These are phyloP conservation scores for Barbarea vulgaris DNA, from an alignment of 345 rosid genomes.

Conservation along the genomic window DNA sequence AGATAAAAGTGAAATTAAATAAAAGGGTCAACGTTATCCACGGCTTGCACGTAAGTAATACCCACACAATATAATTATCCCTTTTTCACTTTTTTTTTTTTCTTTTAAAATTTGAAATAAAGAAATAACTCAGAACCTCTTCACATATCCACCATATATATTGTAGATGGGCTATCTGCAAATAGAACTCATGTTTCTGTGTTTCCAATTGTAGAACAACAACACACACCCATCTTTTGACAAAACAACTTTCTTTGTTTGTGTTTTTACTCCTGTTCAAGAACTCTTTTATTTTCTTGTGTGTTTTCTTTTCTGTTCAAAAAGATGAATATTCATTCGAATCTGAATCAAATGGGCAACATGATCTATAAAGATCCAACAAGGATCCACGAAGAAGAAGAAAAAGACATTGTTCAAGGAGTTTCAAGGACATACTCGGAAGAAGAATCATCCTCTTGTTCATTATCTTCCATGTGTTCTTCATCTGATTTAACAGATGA, in stretches of 20 bases:
- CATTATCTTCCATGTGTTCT: constrained; percentile 39
- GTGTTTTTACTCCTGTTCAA: constrained; percentile 7
- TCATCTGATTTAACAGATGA: constrained; percentile 62
- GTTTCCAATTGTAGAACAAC: constrained; percentile 38
- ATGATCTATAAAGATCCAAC: constrained; percentile 30
- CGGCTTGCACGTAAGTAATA: constrained; percentile 41
- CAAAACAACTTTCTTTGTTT: constrained; percentile 12
- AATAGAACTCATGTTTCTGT: constrained; percentile 37
- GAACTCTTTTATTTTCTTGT: not conserved
- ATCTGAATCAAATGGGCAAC: constrained; percentile 32
- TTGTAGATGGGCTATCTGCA: constrained; percentile 18
- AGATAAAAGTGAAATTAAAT: constrained; percentile 26
- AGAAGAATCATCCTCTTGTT: constrained; percentile 46
- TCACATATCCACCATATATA: constrained; percentile 35
- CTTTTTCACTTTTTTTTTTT: constrained; percentile 5
- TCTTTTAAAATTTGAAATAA: not conserved
- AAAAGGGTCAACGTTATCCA: constrained; percentile 47
- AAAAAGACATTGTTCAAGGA: constrained; percentile 34
- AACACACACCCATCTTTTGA: constrained; percentile 11
- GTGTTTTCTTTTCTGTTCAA: not conserved
- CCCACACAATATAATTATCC: constrained; percentile 40
- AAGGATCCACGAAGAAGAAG: constrained; percentile 9
- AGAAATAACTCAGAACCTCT: constrained; percentile 29
- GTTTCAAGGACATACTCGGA: constrained; percentile 43
- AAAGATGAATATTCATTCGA: constrained; percentile 32